A percentile compares a stretch with the other conserved stretches of the same genome.
phyloP scores from a whole-genome alignment of 768 basidiomycete genomes.

The Boletus barrowsii region DNA sequence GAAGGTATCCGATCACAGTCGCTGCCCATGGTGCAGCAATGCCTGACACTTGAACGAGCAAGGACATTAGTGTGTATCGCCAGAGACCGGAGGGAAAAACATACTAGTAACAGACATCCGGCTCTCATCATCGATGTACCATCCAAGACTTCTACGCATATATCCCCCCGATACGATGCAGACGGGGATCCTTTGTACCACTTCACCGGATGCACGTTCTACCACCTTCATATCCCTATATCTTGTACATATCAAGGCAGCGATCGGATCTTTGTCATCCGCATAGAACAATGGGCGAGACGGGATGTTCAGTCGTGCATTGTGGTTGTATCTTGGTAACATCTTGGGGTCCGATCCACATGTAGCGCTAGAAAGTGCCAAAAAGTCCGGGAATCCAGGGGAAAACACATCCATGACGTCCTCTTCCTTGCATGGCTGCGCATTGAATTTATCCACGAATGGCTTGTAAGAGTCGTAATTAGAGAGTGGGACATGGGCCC shows the following conservation, averaged over 20 bases:
- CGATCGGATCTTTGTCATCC: neutral
- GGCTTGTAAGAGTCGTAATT: conserved; percentile 16
- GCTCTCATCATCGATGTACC: conserved; percentile 8
- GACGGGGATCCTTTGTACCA: neutral
- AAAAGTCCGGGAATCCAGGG: conserved; percentile 14
- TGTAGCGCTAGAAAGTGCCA: conserved; percentile 15
- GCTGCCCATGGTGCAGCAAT: conserved; percentile 15
- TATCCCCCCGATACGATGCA: neutral
- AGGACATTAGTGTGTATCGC: neutral
- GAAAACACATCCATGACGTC: conserved; percentile 15
- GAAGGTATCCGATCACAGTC: conserved; percentile 10
- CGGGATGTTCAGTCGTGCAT: neutral
- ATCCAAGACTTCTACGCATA: conserved; percentile 9
- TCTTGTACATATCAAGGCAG: neutral
- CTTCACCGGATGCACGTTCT: conserved; percentile 1
- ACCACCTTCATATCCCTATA: conserved; percentile 6
- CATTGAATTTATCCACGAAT: conserved; percentile 12
- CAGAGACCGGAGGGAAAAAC: neutral
- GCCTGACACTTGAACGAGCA: conserved; percentile 9
- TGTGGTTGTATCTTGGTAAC: conserved; percentile 11
- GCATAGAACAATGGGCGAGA: neutral
- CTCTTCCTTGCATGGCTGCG: conserved; percentile 13
- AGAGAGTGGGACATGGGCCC: conserved; percentile 1
- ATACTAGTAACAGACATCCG: neutral
- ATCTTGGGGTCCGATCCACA: conserved; percentile 6